Evolutionary conservation across 768 basidiomycete species (phyloP).

Genomic region (Trametes sanguinea): DNA sequence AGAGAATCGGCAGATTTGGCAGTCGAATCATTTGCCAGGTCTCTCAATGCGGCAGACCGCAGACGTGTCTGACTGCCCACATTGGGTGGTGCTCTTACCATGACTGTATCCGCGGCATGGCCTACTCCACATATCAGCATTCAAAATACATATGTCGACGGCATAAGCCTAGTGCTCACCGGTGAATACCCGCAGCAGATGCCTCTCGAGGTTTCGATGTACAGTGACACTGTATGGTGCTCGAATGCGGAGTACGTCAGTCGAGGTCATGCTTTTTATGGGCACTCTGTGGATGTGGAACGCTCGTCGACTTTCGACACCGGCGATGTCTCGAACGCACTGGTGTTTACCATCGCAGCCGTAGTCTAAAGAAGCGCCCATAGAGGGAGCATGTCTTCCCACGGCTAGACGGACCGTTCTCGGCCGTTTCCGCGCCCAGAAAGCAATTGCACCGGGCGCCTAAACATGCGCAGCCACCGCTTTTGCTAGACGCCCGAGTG

Average conservation of each 20-base stretch:
- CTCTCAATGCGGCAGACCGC: too few species aligned
- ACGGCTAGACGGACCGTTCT: constrained; percentile 1
- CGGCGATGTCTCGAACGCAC: not conserved
- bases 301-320: too few species aligned
- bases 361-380: constrained; percentile 2
- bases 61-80: too few species aligned
- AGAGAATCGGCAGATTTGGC: too few species aligned
- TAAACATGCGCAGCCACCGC: constrained; percentile 9
- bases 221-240: too few species aligned
- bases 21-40: too few species aligned
- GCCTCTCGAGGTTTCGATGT: not conserved
- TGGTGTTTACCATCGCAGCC: not conserved
- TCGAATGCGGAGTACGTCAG: too few species aligned
- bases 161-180: not conserved
- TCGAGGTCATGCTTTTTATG: too few species aligned
- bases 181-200: not conserved
- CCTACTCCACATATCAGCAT: not conserved
- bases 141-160: not conserved
- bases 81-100: too few species aligned
- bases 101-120: too few species aligned
- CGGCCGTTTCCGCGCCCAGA: constrained; percentile 12
- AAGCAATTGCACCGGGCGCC: too few species aligned
- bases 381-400: constrained; percentile 8
- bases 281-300: too few species aligned
- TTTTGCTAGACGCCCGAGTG: constrained; percentile 4